Base-by-base conservation (phyloP, 2,329 filamentous ascomycete species). In the Chrysosporium queenslandicum region DNA sequence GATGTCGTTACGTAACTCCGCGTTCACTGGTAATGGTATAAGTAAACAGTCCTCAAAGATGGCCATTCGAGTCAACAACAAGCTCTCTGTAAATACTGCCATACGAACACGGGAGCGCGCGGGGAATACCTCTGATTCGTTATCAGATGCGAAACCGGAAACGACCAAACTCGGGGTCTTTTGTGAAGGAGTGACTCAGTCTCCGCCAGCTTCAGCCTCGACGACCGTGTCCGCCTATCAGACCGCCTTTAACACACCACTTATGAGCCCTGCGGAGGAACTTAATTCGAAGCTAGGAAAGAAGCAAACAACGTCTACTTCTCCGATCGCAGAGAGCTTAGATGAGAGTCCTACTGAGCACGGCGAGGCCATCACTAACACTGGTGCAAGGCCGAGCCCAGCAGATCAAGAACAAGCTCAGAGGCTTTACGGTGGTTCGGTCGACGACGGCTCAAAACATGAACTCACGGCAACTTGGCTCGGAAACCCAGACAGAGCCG, bases 401-500 rank as follows among this genome's bases (percentile, higher is more conserved):
- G 60, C 63, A 40, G 58, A 95, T 60, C 77, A 79, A 18, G 80
- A 85, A 59, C 87, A 86, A 64, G 92, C 91, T 0, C 78, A 83
- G 60, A 83, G 82, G 63, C 88, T 98, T 37, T 97, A 81, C 64
- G 84, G 91, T 53, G 89, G 90, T 36, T 81, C 84, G 55, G 89
- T 95, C 63, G 83, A 87, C 48, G 83, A 87, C 47, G 85, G 90
- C 55, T 82, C 92, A 20, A 77, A 78, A 37, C 89, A 87, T 63
- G 81, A 85, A 29, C 84, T 85, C 64, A 88, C 90, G 14, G 89
- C 90, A 23, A 79, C 88, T 25, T 94, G 88, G 83, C 83, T 96
- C 69, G 92, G 92, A 60, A 77, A 75, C 12, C 66, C 73, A 6
- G 71, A 76, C 40, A 78, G 78, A 60, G 71, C 70, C 39, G 70